Evolutionary conservation across 495 filamentous ascomycete species (phyloP), one percentile per base, ranked within the genome.

Genomic region (Lasiosphaeria miniovina): DNA sequence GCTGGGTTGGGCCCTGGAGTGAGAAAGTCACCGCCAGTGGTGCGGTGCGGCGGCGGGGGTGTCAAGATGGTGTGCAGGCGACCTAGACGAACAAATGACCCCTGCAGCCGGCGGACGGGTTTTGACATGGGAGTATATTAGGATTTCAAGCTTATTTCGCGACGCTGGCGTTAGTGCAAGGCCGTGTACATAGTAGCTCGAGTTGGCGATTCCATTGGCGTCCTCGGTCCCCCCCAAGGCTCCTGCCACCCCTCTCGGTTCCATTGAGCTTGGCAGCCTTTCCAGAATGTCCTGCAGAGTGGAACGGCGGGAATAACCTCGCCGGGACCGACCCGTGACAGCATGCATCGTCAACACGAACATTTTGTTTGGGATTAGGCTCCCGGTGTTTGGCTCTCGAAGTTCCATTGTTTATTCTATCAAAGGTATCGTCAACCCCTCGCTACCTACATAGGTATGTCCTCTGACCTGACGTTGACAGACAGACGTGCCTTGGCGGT

Each of bases 131-230:
- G 43, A 68, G 67, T 64, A 56, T 54, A 61, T 60, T 60, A 60
- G 62, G 53, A 68, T 65, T 66, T 66, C 69, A 70, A 72, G 67
- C 69, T 72, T 72, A 70, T 68, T 70, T 68, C 60, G 54, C 65
- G 50, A 54, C 59, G 61, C 59, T 58, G 51, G 50, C 24, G 24
- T 24, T 24, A 24, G 53, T 48, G 43, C 38, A 49, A 43, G 49
- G 14, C 24, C 36, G 49, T 15, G 49, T 68, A n/a, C n/a, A n/a
- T n/a, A n/a, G n/a, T n/a, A 65, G 65, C 57, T 58, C 53, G 59
- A 17, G 52, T 62, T 61, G 58, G 65, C 61, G 52, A 55, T 55
- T 35, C 56, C 48, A 55, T 62, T 61, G 58, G 65, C 61, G 52
- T 58, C 59, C 34, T 59, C 48, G 57, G 50, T 36, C 52, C n/a